These are phyloP conservation scores for Yarrowia bubula DNA, from an alignment of 805 yeast genomes.

Conservation along the genomic window DNA sequence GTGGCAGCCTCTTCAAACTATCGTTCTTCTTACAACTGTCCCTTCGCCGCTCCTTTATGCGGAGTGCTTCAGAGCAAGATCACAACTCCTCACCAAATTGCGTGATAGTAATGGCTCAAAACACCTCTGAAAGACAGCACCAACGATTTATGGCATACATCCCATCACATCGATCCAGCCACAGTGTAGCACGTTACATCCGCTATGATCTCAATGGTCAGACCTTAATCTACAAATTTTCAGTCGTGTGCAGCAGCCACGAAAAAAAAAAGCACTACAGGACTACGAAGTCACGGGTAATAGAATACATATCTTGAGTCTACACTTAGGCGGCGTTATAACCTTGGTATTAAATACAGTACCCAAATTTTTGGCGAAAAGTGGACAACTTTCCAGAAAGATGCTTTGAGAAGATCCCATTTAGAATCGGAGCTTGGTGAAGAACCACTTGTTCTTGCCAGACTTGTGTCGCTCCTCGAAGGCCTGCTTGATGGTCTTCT, in stretches of 20 bases:
- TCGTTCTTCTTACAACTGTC: no score
- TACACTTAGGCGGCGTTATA: slow-evolving; percentile 13
- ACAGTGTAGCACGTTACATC: neutral
- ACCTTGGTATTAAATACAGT: slow-evolving; percentile 26
- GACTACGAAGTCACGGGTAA: neutral
- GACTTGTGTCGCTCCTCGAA: slow-evolving; percentile 98
- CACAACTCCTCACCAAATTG: no score
- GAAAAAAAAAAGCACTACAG: no score
- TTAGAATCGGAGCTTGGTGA: slow-evolving; percentile 94
- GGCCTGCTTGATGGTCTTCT: slow-evolving; percentile 98
- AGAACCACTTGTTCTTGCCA: slow-evolving; percentile 99
- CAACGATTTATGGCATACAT: no score
- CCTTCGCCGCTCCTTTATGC: no score
- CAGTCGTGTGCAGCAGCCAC: slow-evolving; percentile 1
- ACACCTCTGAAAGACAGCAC: no score
- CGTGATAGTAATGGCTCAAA: no score
- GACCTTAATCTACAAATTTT: slow-evolving; percentile 19
- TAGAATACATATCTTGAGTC: slow-evolving; percentile 25
- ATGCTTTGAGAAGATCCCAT: neutral
- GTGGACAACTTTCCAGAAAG: slow-evolving; percentile 20
- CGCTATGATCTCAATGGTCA: neutral
- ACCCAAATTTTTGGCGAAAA: slow-evolving; percentile 25
- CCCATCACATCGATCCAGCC: neutral
- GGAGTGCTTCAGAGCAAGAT: no score
- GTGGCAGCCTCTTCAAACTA: no score